Evolutionary conservation across 2,329 filamentous ascomycete species (phyloP), one percentile per base, ranked within the genome.

Genomic region (Botrytis aclada): DNA sequence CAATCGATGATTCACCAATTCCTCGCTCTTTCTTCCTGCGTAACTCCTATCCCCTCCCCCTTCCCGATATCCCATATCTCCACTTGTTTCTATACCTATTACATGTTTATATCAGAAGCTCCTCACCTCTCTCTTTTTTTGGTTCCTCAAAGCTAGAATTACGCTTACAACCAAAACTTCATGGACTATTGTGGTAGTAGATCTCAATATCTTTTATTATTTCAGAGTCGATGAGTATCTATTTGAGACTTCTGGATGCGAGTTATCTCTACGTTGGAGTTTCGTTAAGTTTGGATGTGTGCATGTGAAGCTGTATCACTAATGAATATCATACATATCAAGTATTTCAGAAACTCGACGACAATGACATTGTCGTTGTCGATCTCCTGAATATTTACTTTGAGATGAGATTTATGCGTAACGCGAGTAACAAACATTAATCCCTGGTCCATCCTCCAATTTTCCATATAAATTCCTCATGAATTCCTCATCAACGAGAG

Each of bases 261-360:
- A 54, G 25, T 54, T 29, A 7, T 54, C 51, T 54, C 6, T 54
- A 18, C 12, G 6, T 54, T 18, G 12, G 16, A 18, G 12, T 54
- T 16, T 16, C 12, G 2, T 14, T 54, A n/a, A 18, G 12, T 54
- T 16, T 16, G 25, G 2, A n/a, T 54, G 0, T 54, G 2, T 18
- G 51, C 14, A 6, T 16, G n/a, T 16, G 47, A 18, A 54, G 43
- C 43, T 45, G 6, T 45, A 0, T 54, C 25, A 2, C 47, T 14
- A 14, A 25, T n/a, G 4, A 3, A n/a, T 54, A 54, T n/a, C 5
- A 14, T 54, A 0, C 5, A 14, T 54, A 0, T n/a, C 4, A n/a
- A 7, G 4, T n/a, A 54, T 29, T 54, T 3, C 25, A 51, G n/a
- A 54, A 29, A 47, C 16, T 16, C 51, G 51, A 7, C 25, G 6